A percentile compares a stretch with the other conserved stretches of the same genome.
Evolutionary conservation across 2,329 filamentous ascomycete genomes (phyloP).

Genomic region (Chaetothyriales sp.): DNA sequence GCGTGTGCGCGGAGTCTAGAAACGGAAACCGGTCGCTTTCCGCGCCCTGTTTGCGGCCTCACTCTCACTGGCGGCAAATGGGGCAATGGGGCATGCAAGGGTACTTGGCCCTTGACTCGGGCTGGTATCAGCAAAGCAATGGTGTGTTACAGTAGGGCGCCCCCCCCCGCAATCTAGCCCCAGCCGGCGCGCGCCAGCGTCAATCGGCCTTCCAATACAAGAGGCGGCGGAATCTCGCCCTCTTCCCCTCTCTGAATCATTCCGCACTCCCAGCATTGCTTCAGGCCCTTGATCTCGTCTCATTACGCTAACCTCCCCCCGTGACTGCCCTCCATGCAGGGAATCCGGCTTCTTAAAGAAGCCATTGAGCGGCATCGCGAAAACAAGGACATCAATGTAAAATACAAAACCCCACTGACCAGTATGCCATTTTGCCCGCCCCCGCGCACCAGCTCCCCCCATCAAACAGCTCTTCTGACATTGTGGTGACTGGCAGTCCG

Average conservation of each 20-base stretch:
- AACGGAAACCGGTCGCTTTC: background rate
- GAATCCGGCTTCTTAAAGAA: conserved; percentile 16
- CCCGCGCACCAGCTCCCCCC: background rate
- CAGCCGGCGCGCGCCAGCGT: background rate
- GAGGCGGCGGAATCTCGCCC: conserved; percentile 11
- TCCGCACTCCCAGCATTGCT: conserved; percentile 19
- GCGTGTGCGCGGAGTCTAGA: no score
- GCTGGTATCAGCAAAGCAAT: background rate
- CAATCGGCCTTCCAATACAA: conserved; percentile 9
- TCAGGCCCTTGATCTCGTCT: background rate
- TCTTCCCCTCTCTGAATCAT: conserved; percentile 9
- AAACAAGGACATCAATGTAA: conserved; percentile 19
- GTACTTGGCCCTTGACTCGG: background rate
- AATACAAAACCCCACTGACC: conserved; percentile 19
- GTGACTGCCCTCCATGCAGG: conserved; percentile 16
- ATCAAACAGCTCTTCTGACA: background rate
- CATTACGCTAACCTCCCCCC: no score
- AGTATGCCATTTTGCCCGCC: conserved; percentile 7
- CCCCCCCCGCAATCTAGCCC: background rate
- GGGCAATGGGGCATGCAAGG: background rate
- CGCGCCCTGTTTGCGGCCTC: background rate
- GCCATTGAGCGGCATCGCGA: conserved; percentile 17
- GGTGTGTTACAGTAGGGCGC: background rate
- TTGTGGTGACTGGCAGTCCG: conserved; percentile 7
- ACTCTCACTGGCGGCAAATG: no score